phyloP scores from a whole-genome alignment of 257 asterid species.

The Solanum ossicruentum region DNA sequence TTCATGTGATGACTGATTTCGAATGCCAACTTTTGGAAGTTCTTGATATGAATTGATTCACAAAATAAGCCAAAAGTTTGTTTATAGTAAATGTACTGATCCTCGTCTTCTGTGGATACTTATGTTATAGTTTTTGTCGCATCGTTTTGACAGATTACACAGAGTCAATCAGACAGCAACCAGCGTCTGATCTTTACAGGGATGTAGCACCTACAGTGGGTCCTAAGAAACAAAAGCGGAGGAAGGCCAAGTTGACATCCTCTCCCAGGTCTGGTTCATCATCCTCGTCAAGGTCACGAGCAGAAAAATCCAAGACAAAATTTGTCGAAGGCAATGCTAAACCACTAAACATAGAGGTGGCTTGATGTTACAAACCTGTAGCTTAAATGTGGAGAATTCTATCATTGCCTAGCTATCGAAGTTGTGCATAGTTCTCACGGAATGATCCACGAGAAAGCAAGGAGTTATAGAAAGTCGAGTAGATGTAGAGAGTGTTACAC shows the following conservation, averaged over 20 bases:
- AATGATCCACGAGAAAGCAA: background rate
- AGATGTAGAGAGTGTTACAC: background rate
- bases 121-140: background rate
- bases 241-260: slow-evolving; percentile 40
- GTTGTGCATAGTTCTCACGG: background rate
- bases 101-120: background rate
- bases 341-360: slow-evolving; percentile 53
- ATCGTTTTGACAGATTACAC: slow-evolving; percentile 33
- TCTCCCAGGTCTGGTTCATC: slow-evolving; percentile 39
- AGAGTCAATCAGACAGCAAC: slow-evolving; percentile 24
- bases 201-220: slow-evolving; percentile 20
- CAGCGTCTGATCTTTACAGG: slow-evolving; percentile 25
- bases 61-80: background rate
- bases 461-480: background rate
- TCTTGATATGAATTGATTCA: background rate
- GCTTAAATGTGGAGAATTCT: background rate
- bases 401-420: background rate
- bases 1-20: background rate
- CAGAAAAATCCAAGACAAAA: slow-evolving; percentile 35
- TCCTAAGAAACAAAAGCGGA: slow-evolving; percentile 33
- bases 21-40: background rate
- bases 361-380: slow-evolving; percentile 12
- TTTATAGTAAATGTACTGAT: background rate
- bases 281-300: slow-evolving; percentile 34
- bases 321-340: slow-evolving; percentile 38